These are phyloP conservation scores for Umbelopsis sp. DNA, from an alignment of 192 early-diverging fungal genomes.

Conservation along the genomic window DNA sequence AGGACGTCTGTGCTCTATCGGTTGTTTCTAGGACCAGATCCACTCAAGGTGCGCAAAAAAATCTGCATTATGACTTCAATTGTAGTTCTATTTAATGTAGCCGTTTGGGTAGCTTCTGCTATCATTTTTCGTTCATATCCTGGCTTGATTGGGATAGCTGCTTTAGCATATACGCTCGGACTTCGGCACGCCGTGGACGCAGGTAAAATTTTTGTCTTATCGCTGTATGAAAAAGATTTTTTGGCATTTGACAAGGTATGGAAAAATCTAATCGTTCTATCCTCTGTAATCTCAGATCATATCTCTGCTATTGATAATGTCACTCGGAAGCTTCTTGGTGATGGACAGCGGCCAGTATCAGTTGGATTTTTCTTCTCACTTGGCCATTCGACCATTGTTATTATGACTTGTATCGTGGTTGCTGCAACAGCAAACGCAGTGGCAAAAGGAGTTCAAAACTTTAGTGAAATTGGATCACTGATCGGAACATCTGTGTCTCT, in stretches of 20 bases:
- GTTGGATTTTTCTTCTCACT: conserved; percentile 72
- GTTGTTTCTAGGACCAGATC: conserved; percentile 37
- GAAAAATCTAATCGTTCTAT: background rate
- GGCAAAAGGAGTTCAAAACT: conserved; percentile 42
- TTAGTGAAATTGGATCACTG: conserved; percentile 47
- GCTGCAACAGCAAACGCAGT: conserved; percentile 49
- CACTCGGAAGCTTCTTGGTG: conserved; percentile 58
- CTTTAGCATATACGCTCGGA: conserved; percentile 52
- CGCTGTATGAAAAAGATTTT: background rate
- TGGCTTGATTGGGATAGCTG: conserved; percentile 43
- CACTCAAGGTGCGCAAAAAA: conserved; percentile 35
- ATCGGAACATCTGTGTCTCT: conserved; percentile 64
- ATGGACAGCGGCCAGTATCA: conserved; percentile 47
- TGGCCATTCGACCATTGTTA: conserved; percentile 73
- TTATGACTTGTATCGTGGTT: conserved; percentile 48
- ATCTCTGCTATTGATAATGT: conserved; percentile 78
- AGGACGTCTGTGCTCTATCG: conserved; percentile 29
- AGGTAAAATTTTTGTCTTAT: conserved; percentile 20
- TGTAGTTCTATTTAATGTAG: conserved; percentile 41
- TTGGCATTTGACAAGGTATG: background rate
- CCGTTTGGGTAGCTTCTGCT: conserved; percentile 44
- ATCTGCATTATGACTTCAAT: conserved; percentile 30
- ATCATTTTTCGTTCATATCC: conserved; percentile 41
- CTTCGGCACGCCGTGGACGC: conserved; percentile 63
- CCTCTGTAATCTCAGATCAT: conserved; percentile 47